Percentiles rank a stretch among this genome's conserved stretches.
Conservation (phyloP, 768 basidiomycete genomes). For the Podaxis mareebaensis region DNA sequence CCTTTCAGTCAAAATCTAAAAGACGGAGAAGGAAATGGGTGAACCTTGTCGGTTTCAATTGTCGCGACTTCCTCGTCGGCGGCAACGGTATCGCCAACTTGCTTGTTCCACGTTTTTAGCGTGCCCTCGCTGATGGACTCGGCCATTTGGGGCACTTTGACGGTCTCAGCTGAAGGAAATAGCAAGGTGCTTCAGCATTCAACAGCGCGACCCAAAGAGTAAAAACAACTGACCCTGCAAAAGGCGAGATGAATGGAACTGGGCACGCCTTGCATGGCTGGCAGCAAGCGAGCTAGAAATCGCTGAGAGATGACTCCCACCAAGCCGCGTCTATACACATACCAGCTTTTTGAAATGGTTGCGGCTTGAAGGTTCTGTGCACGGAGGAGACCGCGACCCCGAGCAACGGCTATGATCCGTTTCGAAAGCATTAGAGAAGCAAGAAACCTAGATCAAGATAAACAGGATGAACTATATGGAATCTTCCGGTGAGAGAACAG, state of each 20-base stretch:
- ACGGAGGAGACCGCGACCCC: slow-evolving; percentile 53
- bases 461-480: not conserved
- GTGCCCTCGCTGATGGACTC: slow-evolving; percentile 99
- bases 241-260: slow-evolving; percentile 71
- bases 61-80: slow-evolving; percentile 96
- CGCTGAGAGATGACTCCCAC: slow-evolving; percentile 15
- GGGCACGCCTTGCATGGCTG: slow-evolving; percentile 49
- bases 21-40: slow-evolving; percentile 11
- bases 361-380: slow-evolving; percentile 31
- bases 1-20: slow-evolving; percentile 3
- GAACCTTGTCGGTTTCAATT: slow-evolving; percentile 98
- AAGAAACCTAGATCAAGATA: not conserved
- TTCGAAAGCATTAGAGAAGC: slow-evolving; percentile 60
- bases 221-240: slow-evolving; percentile 57
- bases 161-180: slow-evolving; percentile 63
- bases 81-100: slow-evolving; percentile 88
- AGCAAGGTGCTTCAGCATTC: not conserved
- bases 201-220: not conserved
- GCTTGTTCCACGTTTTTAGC: slow-evolving; percentile 90
- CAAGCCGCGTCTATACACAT: not conserved
- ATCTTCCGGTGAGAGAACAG: not conserved
- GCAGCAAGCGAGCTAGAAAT: slow-evolving; percentile 45
- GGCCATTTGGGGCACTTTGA: slow-evolving; percentile 97
- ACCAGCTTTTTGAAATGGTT: slow-evolving; percentile 26
- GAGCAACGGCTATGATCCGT: slow-evolving; percentile 65